phyloP scores from a whole-genome alignment of 1,284 basidiomycete species.

The Mycena sp. region DNA sequence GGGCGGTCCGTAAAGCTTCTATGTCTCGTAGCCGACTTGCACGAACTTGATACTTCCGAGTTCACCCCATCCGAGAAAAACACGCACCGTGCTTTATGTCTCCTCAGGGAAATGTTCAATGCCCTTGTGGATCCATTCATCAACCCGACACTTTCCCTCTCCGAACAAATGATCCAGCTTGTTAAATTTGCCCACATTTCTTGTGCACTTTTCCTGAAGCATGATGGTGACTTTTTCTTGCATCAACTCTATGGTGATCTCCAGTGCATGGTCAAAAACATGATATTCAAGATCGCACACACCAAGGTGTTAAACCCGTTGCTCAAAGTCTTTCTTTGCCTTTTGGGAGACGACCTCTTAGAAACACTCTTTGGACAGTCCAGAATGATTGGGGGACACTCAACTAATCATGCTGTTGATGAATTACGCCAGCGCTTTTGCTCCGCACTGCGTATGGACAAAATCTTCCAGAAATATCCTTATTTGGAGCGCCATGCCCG shows the following conservation, averaged over 20 bases:
- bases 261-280: too few relatives aligned
- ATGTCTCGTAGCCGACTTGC: constrained; percentile 28
- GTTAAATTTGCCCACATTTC: constrained; percentile 32
- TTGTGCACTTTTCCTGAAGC: too few relatives aligned
- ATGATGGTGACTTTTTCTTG: too few relatives aligned
- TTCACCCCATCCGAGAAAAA: constrained; percentile 16
- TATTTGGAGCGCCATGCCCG: too few relatives aligned
- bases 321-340: constrained; percentile 32
- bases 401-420: constrained; percentile 41
- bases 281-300: constrained; percentile 30
- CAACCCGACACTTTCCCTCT: constrained; percentile 36
- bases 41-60: constrained; percentile 25
- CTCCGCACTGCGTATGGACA: constrained; percentile 44
- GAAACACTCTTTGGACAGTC: constrained; percentile 39
- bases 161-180: constrained; percentile 36
- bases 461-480: too few relatives aligned
- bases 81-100: constrained; percentile 32
- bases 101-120: too few relatives aligned
- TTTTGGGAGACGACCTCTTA: constrained; percentile 38
- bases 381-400: constrained; percentile 37
- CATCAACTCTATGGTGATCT: too few relatives aligned
- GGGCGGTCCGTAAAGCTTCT: constrained; percentile 35
- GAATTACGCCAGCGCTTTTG: constrained; percentile 44
- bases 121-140: too few relatives aligned
- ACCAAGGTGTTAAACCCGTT: constrained; percentile 28